These are phyloP conservation scores for Clitocybe nebularis DNA, from an alignment of 1,284 basidiomycete species.

Conservation along the genomic window DNA sequence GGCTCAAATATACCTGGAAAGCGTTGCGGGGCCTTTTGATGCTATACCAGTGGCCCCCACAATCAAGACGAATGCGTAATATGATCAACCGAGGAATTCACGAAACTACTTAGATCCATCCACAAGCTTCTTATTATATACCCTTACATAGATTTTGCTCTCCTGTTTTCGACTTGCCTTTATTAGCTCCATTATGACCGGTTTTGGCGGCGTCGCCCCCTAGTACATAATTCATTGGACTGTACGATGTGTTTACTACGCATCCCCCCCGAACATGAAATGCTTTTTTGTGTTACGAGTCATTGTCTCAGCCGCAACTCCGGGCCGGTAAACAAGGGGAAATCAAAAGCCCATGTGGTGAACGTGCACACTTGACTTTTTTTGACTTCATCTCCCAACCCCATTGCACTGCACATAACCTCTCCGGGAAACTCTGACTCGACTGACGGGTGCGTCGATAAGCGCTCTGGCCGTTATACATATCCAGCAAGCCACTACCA, in stretches of 20 bases:
- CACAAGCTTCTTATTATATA: neutral
- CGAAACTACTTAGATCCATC: neutral
- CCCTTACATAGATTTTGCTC: conserved; percentile 1
- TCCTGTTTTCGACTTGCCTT: neutral
- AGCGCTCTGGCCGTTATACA: conserved; percentile 9
- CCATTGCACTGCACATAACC: conserved; percentile 1
- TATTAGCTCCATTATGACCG: neutral
- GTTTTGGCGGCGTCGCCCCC: neutral
- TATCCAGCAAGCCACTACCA: conserved; percentile 2
- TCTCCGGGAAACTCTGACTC: conserved; percentile 12
- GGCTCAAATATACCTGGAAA: conserved; percentile 39
- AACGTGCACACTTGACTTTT: conserved; percentile 24
- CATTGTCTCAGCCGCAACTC: neutral
- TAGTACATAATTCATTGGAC: neutral
- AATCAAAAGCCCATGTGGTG: conserved; percentile 20
- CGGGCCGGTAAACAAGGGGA: conserved; percentile 8
- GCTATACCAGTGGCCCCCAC: conserved; percentile 8
- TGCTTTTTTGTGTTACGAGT: neutral
- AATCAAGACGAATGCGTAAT: conserved; percentile 12
- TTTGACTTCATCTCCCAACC: neutral
- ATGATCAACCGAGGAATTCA: neutral
- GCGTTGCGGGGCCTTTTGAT: conserved; percentile 54
- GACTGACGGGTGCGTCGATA: conserved; percentile 10
- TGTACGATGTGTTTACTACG: neutral
- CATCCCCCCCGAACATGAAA: neutral